Evolutionary conservation across 306 rosid genomes (phyloP).

Genomic region (Cicer bijugum): DNA sequence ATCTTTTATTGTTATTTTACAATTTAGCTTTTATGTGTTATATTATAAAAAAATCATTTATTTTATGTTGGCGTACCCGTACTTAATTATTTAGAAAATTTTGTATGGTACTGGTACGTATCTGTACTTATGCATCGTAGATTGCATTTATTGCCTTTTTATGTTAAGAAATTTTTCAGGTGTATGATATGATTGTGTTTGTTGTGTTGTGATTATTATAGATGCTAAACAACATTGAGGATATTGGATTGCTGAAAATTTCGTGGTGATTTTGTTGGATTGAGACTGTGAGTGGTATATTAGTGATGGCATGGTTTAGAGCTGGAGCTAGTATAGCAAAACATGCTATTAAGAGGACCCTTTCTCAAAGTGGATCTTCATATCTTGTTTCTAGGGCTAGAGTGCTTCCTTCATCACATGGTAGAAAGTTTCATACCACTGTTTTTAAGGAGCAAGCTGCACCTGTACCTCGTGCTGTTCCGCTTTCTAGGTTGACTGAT

Average conservation of each 20-base stretch:
- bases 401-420: constrained; percentile 54
- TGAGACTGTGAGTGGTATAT: constrained; percentile 28
- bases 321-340: constrained; percentile 75
- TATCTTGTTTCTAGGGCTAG: constrained; percentile 60
- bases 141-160: constrained; percentile 6
- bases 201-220: constrained; percentile 34
- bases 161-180: neutral
- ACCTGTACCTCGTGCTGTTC: constrained; percentile 86
- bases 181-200: constrained; percentile 2
- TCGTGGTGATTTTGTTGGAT: constrained; percentile 20
- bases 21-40: too few relatives aligned
- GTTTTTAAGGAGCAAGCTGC: constrained; percentile 67
- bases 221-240: constrained; percentile 19
- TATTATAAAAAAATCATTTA: too few relatives aligned
- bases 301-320: constrained; percentile 85
- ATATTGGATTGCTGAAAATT: constrained; percentile 13
- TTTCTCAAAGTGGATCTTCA: constrained; percentile 62
- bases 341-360: constrained; percentile 63
- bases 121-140: too few relatives aligned
- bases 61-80: too few relatives aligned
- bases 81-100: too few relatives aligned
- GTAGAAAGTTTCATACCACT: constrained; percentile 68
- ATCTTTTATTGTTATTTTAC: too few relatives aligned
- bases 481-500: constrained; percentile 86
- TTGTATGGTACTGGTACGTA: too few relatives aligned